phyloP scores from a whole-genome alignment of 805 yeast species.

The Teunomyces kruisii region DNA sequence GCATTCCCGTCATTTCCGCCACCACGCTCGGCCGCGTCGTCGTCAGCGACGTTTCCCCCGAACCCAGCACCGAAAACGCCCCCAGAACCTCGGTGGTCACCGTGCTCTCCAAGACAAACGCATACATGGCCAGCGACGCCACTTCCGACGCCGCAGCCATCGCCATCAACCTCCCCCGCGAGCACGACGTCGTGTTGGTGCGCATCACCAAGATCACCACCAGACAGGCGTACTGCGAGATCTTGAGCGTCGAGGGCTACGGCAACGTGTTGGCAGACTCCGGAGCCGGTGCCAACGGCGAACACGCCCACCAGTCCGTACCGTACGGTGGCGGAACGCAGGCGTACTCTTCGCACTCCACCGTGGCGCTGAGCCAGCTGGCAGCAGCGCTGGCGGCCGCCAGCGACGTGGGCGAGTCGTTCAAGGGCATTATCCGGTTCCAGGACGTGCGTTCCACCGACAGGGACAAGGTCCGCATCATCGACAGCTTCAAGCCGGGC shows the following conservation, averaged over 20 bases:
- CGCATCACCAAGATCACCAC: constrained; percentile 64
- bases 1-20: constrained; percentile 48
- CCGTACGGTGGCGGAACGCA: constrained; percentile 58
- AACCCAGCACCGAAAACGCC: constrained; percentile 12
- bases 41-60: constrained; percentile 20
- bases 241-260: constrained; percentile 60
- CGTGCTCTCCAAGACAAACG: constrained; percentile 28
- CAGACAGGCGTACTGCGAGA: constrained; percentile 77
- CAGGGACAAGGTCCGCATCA: constrained; percentile 78
- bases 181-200: constrained; percentile 79
- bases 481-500: constrained; percentile 83
- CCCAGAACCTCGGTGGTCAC: constrained; percentile 27
- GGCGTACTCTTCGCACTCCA: constrained; percentile 30
- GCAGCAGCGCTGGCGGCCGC: constrained; percentile 38
- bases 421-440: constrained; percentile 79
- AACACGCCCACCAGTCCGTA: constrained; percentile 34
- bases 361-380: constrained; percentile 44
- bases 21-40: constrained; percentile 63
- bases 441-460: constrained; percentile 92
- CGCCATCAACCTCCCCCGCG: constrained; percentile 67
- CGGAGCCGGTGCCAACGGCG: constrained; percentile 63
- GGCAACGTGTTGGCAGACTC: constrained; percentile 58
- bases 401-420: constrained; percentile 80
- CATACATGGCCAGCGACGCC: constrained; percentile 23
- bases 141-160: constrained; percentile 17